Evolutionary conservation across 805 yeast species (phyloP).

Genomic region (Scheffersomyces amazonensis): DNA sequence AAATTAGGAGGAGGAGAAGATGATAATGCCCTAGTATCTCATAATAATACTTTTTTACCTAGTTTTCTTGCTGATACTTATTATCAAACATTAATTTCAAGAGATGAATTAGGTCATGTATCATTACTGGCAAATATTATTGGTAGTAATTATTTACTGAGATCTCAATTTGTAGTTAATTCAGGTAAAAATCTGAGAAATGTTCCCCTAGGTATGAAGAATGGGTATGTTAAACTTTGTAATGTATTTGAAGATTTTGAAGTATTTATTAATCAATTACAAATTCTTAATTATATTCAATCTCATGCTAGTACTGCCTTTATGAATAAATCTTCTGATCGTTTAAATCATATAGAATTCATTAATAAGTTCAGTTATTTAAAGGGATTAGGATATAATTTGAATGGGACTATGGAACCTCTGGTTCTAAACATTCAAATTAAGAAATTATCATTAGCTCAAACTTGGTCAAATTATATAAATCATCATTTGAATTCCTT

Average conservation of each 20-base stretch:
- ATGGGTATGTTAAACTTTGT: slow-evolving; percentile 26
- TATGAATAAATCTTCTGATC: slow-evolving; percentile 1
- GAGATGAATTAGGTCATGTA: slow-evolving; percentile 33
- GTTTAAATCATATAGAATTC: slow-evolving; percentile 5
- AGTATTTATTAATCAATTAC: slow-evolving; percentile 35
- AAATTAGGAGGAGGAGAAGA: slow-evolving; percentile 1
- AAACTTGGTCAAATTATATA: slow-evolving; percentile 12
- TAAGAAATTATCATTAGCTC: slow-evolving; percentile 12
- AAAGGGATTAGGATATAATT: slow-evolving; percentile 30
- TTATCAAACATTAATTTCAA: slow-evolving; percentile 34
- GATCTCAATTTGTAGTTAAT: slow-evolving; percentile 10
- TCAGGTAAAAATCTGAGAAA: slow-evolving; percentile 9
- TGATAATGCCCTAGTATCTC: slow-evolving; percentile 30
- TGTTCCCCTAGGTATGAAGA: slow-evolving; percentile 23
- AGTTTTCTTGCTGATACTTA: slow-evolving; percentile 31
- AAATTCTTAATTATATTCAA: slow-evolving; percentile 22
- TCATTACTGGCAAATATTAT: slow-evolving; percentile 30
- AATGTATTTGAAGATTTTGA: slow-evolving; percentile 21
- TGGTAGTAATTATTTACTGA: slow-evolving; percentile 29
- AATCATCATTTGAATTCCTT: slow-evolving; percentile 11
- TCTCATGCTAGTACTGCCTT: not conserved
- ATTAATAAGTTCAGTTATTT: slow-evolving; percentile 19
- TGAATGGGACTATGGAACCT: slow-evolving; percentile 27
- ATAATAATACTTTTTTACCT: slow-evolving; percentile 34
- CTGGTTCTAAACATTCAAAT: slow-evolving; percentile 10